Evolutionary conservation across 768 basidiomycete genomes (phyloP).

Genomic region (Pulveroboletus sp.): DNA sequence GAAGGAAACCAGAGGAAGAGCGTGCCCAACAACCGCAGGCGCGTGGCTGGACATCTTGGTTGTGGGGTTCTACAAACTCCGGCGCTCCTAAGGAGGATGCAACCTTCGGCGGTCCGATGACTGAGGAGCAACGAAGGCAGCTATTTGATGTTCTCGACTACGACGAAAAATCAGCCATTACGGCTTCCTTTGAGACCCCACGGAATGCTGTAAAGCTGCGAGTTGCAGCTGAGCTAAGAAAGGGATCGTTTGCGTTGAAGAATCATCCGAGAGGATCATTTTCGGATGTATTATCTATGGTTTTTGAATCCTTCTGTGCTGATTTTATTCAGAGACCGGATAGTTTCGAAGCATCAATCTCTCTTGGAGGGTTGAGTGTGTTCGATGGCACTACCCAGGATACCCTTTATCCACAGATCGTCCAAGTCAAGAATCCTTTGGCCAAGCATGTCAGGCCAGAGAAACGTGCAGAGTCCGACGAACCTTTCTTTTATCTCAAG

Average conservation of each 20-base stretch:
- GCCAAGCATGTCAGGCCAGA: constrained; percentile 34
- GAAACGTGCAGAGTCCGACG: constrained; percentile 30
- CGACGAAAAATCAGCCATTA: constrained; percentile 78
- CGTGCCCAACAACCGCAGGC: constrained; percentile 53
- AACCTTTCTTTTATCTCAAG: constrained; percentile 84
- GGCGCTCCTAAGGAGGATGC: constrained; percentile 45
- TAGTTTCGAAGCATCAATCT: constrained; percentile 80
- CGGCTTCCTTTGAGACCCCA: constrained; percentile 64
- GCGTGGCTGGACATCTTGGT: constrained; percentile 68
- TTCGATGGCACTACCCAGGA: constrained; percentile 85
- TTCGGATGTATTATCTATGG: constrained; percentile 76
- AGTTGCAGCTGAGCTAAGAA: constrained; percentile 73
- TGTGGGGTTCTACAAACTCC: constrained; percentile 65
- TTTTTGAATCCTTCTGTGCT: constrained; percentile 85
- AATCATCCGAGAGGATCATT: constrained; percentile 61
- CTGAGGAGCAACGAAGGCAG: constrained; percentile 85
- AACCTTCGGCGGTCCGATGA: constrained; percentile 66
- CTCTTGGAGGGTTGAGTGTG: constrained; percentile 81
- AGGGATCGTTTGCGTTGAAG: constrained; percentile 83
- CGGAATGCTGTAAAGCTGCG: constrained; percentile 77
- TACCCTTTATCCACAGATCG: constrained; percentile 86
- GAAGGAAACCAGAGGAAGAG: constrained; percentile 64
- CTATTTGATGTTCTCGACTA: constrained; percentile 89
- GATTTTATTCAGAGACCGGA: constrained; percentile 81
- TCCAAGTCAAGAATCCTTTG: constrained; percentile 61